Evolutionary conservation across 2,329 filamentous ascomycete species (phyloP).

Genomic region (Ceratocystis eucalypticola): DNA sequence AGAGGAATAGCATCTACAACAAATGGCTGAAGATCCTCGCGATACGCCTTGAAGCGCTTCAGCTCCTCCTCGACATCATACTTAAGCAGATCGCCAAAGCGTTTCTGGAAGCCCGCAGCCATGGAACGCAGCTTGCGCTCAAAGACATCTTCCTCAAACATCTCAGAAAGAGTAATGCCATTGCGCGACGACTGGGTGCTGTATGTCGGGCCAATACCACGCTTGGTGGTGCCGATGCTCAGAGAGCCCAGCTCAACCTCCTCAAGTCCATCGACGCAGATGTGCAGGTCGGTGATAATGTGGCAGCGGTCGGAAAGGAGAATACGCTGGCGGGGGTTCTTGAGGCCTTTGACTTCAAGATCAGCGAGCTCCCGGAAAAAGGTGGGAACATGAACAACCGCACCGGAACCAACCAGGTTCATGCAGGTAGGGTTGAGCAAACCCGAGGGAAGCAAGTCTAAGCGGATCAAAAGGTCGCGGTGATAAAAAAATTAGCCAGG

Average conservation of each 20-base stretch:
- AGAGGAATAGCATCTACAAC: constrained; percentile 55
- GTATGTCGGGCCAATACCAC: constrained; percentile 24
- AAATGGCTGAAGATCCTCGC: constrained; percentile 43
- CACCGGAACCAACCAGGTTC: constrained; percentile 60
- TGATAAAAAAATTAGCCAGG: not conserved
- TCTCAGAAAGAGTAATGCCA: constrained; percentile 51
- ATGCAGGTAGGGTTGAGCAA: constrained; percentile 56
- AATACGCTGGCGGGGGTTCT: constrained; percentile 35
- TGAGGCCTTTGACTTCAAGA: constrained; percentile 30
- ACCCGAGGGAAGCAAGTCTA: constrained; percentile 36
- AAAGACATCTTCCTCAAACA: constrained; percentile 54
- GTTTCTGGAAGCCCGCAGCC: constrained; percentile 49
- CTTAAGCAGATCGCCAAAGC: constrained; percentile 52
- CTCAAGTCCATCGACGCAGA: constrained; percentile 55
- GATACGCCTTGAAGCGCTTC: constrained; percentile 44
- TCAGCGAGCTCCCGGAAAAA: constrained; percentile 27
- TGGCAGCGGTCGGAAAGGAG: constrained; percentile 51
- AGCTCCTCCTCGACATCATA: constrained; percentile 61
- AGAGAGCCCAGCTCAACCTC: constrained; percentile 36
- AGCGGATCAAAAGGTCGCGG: not conserved
- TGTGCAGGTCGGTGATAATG: constrained; percentile 52
- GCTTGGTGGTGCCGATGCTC: constrained; percentile 28
- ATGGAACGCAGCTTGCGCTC: constrained; percentile 51
- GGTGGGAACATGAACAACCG: constrained; percentile 47
- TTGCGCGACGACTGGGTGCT: constrained; percentile 34